A percentile compares a stretch with the other conserved stretches of the same genome.
Evolutionary conservation across 1,284 basidiomycete species (phyloP).

Genomic region (Ustilago cynodontis): DNA sequence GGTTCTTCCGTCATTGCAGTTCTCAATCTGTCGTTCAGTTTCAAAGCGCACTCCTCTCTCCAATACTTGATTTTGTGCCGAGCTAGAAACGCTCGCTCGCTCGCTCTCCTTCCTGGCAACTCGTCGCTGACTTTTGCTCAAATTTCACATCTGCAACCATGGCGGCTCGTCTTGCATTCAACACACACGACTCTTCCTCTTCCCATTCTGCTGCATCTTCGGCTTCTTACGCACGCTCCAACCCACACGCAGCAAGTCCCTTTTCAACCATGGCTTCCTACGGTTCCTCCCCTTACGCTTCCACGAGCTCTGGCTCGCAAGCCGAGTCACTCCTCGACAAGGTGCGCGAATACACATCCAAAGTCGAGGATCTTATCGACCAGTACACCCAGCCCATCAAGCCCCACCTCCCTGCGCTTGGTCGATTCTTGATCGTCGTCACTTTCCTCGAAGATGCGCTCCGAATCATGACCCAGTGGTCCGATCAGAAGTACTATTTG

Average conservation of each 20-base stretch:
- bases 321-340: slow-evolving; percentile 78
- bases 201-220: slow-evolving; percentile 21
- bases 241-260: slow-evolving; percentile 9
- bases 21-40: too few species aligned
- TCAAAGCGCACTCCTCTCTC: neutral
- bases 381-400: slow-evolving; percentile 92
- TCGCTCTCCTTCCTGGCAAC: neutral
- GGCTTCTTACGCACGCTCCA: slow-evolving; percentile 13
- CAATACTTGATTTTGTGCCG: neutral
- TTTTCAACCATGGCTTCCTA: slow-evolving; percentile 47
- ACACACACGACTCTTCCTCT: slow-evolving; percentile 23
- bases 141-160: slow-evolving; percentile 12
- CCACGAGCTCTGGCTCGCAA: slow-evolving; percentile 39
- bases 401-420: slow-evolving; percentile 93
- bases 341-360: slow-evolving; percentile 78
- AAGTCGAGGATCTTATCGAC: slow-evolving; percentile 92
- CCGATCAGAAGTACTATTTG: slow-evolving; percentile 83
- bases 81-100: neutral
- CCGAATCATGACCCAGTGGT: slow-evolving; percentile 92
- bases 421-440: slow-evolving; percentile 95
- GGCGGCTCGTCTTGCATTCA: slow-evolving; percentile 43
- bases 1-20: neutral
- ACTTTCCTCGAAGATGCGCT: slow-evolving; percentile 98
- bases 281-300: slow-evolving; percentile 57
- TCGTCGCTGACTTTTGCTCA: slow-evolving; percentile 21